Base-by-base conservation (phyloP, 371 early-diverging fungal species). In the Polyrhizophydium stewartii region DNA sequence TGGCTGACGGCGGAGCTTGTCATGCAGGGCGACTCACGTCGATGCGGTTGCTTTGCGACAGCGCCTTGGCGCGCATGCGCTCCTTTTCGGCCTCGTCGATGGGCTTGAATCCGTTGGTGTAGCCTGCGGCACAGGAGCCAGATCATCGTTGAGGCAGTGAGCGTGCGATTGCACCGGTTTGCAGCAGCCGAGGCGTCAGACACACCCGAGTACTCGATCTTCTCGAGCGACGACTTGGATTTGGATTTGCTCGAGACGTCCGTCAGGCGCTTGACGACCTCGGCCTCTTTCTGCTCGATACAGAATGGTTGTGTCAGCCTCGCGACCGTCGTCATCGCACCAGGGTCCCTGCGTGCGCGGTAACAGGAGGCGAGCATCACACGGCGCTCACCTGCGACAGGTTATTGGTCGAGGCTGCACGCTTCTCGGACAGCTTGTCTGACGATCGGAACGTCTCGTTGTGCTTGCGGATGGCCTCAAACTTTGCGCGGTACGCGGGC, bases 401-500 rank as follows among this genome's bases (percentile, higher is more conserved):
- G 13, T 35, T 35, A n/a, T n/a, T n/a, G 7, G 35, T 35, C 7
- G 49, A 47, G 3, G 49, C 3, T 10, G 49, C 10, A 6, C 49
- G 49, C 25, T 22, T 25, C 7, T 22, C 28, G 10, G 49, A 47
- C 49, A 47, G 28, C 49, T 47, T 47, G 7, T 47, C 49, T 16
- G 28, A 25, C 25, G 49, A 47, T 16, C 16, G 3, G 45, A 50
- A 27, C 13, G 24, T 19, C 31, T 63, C 64, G 27, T 60, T 38
- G 21, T 59, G 53, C 19, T 50, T 59, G 33, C 24, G 43, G 24
- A 52, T 60, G 35, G 60, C 64, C 43, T 62, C 67, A 24, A 65
- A 43, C 32, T 63, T 67, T 37, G 40, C 31, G 28, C 60, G 59
- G 56, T 67, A 62, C 1, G 68, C 59, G 16, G 63, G 55, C 9